Conservation (phyloP, 805 yeast species). For the Yarrowia keelungensis region DNA sequence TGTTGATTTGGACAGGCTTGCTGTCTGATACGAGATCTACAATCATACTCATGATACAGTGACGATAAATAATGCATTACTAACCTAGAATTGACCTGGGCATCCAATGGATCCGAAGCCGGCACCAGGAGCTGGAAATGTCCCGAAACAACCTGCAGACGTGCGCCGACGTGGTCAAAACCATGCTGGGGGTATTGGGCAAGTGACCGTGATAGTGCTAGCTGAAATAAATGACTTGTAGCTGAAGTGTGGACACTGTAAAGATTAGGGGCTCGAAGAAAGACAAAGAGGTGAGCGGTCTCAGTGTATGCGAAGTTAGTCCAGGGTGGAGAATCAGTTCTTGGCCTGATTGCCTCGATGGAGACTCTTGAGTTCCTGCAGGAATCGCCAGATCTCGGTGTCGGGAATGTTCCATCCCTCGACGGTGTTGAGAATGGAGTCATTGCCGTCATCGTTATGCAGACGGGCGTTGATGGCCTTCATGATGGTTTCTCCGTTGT, state of each 20-base stretch:
- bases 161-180: conserved; percentile 31
- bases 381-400: conserved; percentile 36
- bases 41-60: too few species aligned
- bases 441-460: conserved; percentile 15
- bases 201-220: conserved; percentile 4
- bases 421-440: conserved; percentile 29
- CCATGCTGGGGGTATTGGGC: conserved; percentile 34
- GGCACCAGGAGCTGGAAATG: conserved; percentile 37
- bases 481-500: conserved; percentile 27
- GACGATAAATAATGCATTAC: conserved; percentile 28
- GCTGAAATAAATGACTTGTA: conserved; percentile 12
- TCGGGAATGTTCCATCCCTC: conserved; percentile 37
- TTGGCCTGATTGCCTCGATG: conserved; percentile 4
- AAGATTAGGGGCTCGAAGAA: conserved; percentile 7
- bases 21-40: too few species aligned
- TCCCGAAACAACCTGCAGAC: conserved; percentile 36
- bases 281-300: conserved; percentile 20
- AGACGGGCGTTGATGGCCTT: conserved; percentile 15
- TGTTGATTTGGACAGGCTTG: too few species aligned
- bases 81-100: conserved; percentile 31
- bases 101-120: conserved; percentile 30
- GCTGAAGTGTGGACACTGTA: background rate
- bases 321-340: too few species aligned
- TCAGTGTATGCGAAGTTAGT: conserved; percentile 22
- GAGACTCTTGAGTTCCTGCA: conserved; percentile 29